phyloP scores from a whole-genome alignment of 148 eudicot genomes.

The Dianthus caryophyllus region DNA sequence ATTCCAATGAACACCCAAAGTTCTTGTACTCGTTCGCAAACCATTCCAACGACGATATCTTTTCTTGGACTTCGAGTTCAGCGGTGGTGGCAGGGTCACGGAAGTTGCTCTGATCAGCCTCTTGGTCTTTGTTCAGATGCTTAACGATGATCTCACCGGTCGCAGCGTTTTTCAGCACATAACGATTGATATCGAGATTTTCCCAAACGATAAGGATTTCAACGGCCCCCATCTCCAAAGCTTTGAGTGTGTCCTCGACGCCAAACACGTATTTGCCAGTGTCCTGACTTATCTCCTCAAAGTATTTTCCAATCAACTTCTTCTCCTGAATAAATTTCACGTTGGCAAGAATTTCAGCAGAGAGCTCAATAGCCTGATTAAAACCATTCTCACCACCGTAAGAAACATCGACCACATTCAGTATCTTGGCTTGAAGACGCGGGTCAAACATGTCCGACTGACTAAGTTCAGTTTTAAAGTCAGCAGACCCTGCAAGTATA shows the following conservation, averaged over 20 bases:
- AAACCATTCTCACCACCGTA: slow-evolving; percentile 37
- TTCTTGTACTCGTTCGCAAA: slow-evolving; percentile 40
- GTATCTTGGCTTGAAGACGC: slow-evolving; percentile 30
- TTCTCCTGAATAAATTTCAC: slow-evolving; percentile 36
- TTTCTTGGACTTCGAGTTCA: slow-evolving; percentile 33
- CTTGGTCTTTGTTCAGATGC: slow-evolving; percentile 33
- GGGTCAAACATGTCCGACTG: slow-evolving; percentile 39
- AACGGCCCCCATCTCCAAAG: slow-evolving; percentile 37
- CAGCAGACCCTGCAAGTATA: slow-evolving; percentile 36
- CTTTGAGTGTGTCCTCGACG: slow-evolving; percentile 34
- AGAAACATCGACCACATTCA: slow-evolving; percentile 36
- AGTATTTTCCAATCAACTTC: slow-evolving; percentile 33
- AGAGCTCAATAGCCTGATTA: slow-evolving; percentile 33
- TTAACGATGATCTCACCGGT: slow-evolving; percentile 27
- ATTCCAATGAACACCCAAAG: slow-evolving; percentile 34
- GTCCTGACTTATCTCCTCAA: slow-evolving; percentile 37
- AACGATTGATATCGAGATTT: slow-evolving; percentile 30
- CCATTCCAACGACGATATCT: slow-evolving; percentile 29
- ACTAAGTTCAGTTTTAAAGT: slow-evolving; percentile 37
- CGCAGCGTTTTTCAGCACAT: slow-evolving; percentile 22
- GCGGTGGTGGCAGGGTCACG: slow-evolving; percentile 27
- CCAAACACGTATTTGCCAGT: slow-evolving; percentile 37
- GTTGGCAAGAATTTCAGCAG: slow-evolving; percentile 37
- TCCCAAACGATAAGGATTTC: slow-evolving; percentile 35
- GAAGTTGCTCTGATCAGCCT: slow-evolving; percentile 32